phyloP scores from a whole-genome alignment of 2,329 filamentous ascomycete species.

The Ilyonectria destructans region DNA sequence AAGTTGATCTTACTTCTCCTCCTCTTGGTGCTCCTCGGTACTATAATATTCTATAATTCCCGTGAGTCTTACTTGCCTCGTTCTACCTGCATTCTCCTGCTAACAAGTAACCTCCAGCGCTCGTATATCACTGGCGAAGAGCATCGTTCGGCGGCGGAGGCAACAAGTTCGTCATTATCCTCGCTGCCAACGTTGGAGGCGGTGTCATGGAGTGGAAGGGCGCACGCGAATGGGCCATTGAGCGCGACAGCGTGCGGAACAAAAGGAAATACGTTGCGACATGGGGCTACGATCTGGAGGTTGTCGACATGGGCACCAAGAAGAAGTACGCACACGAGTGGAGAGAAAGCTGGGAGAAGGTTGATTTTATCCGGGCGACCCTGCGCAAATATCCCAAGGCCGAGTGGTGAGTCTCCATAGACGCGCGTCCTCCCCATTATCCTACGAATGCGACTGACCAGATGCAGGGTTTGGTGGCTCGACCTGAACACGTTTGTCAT shows the following conservation, averaged over 20 bases:
- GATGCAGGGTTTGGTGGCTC: constrained; percentile 98
- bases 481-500: constrained; percentile 98
- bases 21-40: constrained; percentile 72
- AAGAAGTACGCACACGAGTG: constrained; percentile 99
- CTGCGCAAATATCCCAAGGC: constrained; percentile 96
- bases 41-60: constrained; percentile 79
- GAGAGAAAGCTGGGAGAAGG: constrained; percentile 99
- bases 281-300: constrained; percentile 97
- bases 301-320: constrained; percentile 99
- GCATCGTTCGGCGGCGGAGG: constrained; percentile 84
- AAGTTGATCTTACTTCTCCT: constrained; percentile 76
- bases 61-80: constrained; percentile 58
- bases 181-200: constrained; percentile 94
- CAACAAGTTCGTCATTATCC: constrained; percentile 92
- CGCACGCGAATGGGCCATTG: constrained; percentile 96
- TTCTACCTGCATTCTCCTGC: neutral
- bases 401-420: constrained; percentile 82
- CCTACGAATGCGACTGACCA: constrained; percentile 29
- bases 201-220: constrained; percentile 99
- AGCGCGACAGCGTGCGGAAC: constrained; percentile 95
- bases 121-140: constrained; percentile 78
- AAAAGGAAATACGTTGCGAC: constrained; percentile 89
- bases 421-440: neutral
- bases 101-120: constrained; percentile 55
- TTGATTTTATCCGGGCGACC: constrained; percentile 90